These are phyloP conservation scores for Boechera stricta DNA, from an alignment of 345 rosid species.

Conservation along the genomic window DNA sequence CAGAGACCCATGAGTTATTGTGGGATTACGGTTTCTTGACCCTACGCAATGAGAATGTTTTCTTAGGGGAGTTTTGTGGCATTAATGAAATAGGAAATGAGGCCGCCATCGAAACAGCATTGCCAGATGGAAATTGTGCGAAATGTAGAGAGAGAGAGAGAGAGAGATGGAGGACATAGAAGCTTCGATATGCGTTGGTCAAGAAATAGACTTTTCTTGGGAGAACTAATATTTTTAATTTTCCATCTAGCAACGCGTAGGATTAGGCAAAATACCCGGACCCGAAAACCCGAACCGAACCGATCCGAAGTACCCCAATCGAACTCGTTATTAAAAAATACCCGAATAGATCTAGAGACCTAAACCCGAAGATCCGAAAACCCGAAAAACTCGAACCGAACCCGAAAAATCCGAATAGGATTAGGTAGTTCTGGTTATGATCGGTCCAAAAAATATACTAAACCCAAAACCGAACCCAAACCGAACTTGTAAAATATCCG, in stretches of 20 bases:
- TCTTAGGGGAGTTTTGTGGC: slow-evolving; percentile 7
- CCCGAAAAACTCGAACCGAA: no score
- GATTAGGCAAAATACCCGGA: no score
- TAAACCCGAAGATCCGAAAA: no score
- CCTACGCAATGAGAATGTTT: slow-evolving; percentile 36
- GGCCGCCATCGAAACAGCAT: slow-evolving; percentile 38
- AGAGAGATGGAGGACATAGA: slow-evolving; percentile 16
- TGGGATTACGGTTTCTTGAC: slow-evolving; percentile 30
- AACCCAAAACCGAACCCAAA: no score
- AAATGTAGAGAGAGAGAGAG: slow-evolving; percentile 24
- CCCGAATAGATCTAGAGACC: no score
- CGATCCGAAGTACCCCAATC: no score
- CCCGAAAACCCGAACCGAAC: no score
- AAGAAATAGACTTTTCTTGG: slow-evolving; percentile 15
- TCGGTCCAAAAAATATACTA: no score
- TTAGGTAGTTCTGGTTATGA: no score
- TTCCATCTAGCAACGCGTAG: background rate
- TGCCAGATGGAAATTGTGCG: slow-evolving; percentile 34
- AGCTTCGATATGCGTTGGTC: slow-evolving; percentile 26
- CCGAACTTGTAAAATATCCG: no score
- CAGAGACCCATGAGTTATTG: slow-evolving; percentile 66
- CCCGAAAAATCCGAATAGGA: no score
- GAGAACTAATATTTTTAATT: background rate
- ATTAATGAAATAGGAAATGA: slow-evolving; percentile 36
- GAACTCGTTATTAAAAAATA: no score